These are phyloP conservation scores for Hanseniaspora lindneri DNA, from an alignment of 805 yeast genomes.

Conservation along the genomic window DNA sequence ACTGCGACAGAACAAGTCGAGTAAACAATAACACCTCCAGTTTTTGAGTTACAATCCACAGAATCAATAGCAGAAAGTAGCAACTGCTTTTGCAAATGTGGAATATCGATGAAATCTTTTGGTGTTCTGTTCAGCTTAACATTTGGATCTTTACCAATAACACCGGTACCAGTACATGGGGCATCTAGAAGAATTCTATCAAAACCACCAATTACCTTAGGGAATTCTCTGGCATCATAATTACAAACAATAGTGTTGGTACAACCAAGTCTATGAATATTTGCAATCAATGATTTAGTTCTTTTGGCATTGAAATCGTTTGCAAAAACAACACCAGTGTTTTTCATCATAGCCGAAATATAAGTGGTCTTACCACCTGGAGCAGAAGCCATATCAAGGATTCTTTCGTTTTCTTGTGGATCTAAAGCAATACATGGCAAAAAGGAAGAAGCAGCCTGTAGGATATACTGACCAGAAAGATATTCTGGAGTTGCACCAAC, in stretches of 20 bases:
- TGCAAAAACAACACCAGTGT: constrained; percentile 94
- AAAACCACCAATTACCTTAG: constrained; percentile 95
- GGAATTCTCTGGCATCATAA: constrained; percentile 96
- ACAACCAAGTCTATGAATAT: constrained; percentile 93
- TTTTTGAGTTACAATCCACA: constrained; percentile 81
- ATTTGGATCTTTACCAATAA: constrained; percentile 90
- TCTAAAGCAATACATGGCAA: constrained; percentile 94
- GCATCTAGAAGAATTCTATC: constrained; percentile 93
- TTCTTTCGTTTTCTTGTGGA: constrained; percentile 94
- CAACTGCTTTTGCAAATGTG: constrained; percentile 91
- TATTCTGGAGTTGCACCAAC: constrained; percentile 99
- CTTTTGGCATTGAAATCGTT: constrained; percentile 94
- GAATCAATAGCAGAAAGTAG: constrained; percentile 92
- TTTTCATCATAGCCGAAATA: constrained; percentile 90
- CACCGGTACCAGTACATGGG: constrained; percentile 99
- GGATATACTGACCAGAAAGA: constrained; percentile 90
- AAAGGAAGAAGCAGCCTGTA: constrained; percentile 97
- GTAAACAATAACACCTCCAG: constrained; percentile 90
- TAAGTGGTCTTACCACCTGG: constrained; percentile 99
- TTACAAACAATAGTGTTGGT: constrained; percentile 92
- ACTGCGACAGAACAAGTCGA: constrained; percentile 98
- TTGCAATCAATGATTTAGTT: constrained; percentile 91
- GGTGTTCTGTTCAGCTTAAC: constrained; percentile 90
- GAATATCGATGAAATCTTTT: constrained; percentile 91
- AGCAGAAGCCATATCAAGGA: constrained; percentile 98